Base-by-base conservation (phyloP, 1,284 basidiomycete genomes). In the Microbotryum intermedium region DNA sequence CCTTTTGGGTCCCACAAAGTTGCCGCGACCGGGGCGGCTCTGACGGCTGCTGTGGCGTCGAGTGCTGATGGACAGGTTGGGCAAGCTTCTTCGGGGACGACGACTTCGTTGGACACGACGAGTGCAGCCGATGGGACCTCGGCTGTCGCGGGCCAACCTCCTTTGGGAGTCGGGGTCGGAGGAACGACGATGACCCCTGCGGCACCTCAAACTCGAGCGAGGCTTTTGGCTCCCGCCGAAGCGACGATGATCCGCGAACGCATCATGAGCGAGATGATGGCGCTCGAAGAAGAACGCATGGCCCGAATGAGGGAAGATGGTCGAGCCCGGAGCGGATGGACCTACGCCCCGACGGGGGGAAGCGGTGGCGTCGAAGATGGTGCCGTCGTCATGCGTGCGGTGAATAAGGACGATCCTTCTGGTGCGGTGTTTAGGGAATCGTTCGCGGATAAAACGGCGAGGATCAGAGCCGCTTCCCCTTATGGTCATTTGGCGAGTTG, bases 261-360 rank as follows among this genome's bases (percentile, higher is more conserved):
- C 28, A 98, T 99, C 70, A 99, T 99, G 95, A 84, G 88, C 71
- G 94, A 99, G 79, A 99, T 99, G 94, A 81, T 97, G 71, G 81
- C 89, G 45, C 78, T 99, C 28, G 94, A 99, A 75, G 93, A 98
- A 72, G 91, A 97, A 75, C 83, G 94, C 26, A 94, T 98, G 84
- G 83, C 87, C 59, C 82, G 93, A 18, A 99, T 97, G 94, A 84
- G 85, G 59, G 83, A 69, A 9, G 68, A 68, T 3, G 66, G 53
- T 20, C 46, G 51, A 2, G 58, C 57, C 9, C 21, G 59, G 25
- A 64, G 50, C 30, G 56, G 59, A 3, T 65, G 59, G 62, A 52
- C 43, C 7, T 42, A 48, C 18, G 46, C 58, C n/a, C 28, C 50
- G 16, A 28, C 51, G 3, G 28, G 47, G 6, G 43, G 46, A 18